These are phyloP conservation scores for Solanum pimpinellifolium DNA, from an alignment of 257 asterid genomes.

Conservation along the genomic window DNA sequence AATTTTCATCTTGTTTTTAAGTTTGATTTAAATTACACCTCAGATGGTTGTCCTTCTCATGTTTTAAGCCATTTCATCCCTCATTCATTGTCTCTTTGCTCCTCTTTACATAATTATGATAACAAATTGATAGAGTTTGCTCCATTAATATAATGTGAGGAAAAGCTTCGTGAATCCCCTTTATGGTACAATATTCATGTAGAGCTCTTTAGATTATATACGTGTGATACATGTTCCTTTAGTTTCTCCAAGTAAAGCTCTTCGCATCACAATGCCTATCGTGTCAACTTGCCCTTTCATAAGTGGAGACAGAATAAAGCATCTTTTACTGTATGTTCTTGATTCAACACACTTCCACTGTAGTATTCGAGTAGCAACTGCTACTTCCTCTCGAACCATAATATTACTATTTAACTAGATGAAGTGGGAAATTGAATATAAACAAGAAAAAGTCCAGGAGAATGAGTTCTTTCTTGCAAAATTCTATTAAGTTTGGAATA, in stretches of 20 bases:
- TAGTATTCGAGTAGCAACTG: neutral
- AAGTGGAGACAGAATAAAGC: too few species aligned
- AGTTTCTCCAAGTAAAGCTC: too few species aligned
- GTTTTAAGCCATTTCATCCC: neutral
- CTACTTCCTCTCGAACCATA: too few species aligned
- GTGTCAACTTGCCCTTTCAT: too few species aligned
- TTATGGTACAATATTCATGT: too few species aligned
- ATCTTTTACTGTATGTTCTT: neutral
- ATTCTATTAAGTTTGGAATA: neutral
- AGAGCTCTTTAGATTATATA: too few species aligned
- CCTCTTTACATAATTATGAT: neutral
- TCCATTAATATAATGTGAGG: neutral
- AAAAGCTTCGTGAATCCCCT: neutral
- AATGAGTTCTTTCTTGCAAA: neutral
- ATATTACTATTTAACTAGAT: neutral
- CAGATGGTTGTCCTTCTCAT: neutral
- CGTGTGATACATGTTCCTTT: too few species aligned
- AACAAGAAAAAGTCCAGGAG: neutral
- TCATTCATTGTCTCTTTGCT: neutral
- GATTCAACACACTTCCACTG: neutral
- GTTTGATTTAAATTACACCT: neutral
- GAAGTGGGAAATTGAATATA: neutral
- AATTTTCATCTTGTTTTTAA: neutral
- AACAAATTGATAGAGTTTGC: neutral
- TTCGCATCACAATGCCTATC: too few species aligned